Evolutionary conservation across 1,284 basidiomycete species (phyloP), one percentile per base, ranked within the genome.

Genomic region (Heterobasidion parviporum): DNA sequence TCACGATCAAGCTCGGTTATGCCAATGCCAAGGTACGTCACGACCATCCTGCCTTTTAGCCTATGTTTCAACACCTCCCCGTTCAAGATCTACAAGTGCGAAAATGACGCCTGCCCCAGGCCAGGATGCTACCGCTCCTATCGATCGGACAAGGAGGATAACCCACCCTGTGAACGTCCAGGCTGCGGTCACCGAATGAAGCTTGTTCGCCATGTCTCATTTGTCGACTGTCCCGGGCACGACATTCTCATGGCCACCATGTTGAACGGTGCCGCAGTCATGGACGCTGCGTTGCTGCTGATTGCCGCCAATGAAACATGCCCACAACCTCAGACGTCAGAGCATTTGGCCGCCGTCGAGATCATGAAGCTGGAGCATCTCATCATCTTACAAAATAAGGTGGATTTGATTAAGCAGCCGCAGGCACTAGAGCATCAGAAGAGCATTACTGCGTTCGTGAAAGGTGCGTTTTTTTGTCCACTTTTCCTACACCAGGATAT

Each of bases 311-410:
- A 99, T 75, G 96, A 99, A 77, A 92, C 94, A 8, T 99, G 96
- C 74, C 96, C 96, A 1, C 97, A 99, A 70, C 97, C 97, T 1
- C 97, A 99, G 74, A 99, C 97, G 14, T 94, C 92, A 15, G 97
- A 99, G 73, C 97, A 99, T 79, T 75, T 99, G 57, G 97, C 97
- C 35, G 96, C 97, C 5, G 93, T 99, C 55, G 96, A 99, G 73
- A 98, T 99, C 73, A 99, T 99, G 94, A 96, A 97, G 74, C 81
- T 98, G 61, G 86, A 98, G 69, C 90, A 99, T 71, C 97, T 99
- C 69, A 95, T 99, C 72, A 98, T 98, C 62, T 75, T 99, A 50
- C 97, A 98, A 69, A 97, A 97, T 74, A 98, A 98, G 76, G 94
- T 97, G 65, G 94, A 97, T 75, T 71, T 97, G 63, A 96, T 97